Base-by-base conservation (phyloP, 2,329 filamentous ascomycete species). In the Teratosphaeria zuluensis region DNA sequence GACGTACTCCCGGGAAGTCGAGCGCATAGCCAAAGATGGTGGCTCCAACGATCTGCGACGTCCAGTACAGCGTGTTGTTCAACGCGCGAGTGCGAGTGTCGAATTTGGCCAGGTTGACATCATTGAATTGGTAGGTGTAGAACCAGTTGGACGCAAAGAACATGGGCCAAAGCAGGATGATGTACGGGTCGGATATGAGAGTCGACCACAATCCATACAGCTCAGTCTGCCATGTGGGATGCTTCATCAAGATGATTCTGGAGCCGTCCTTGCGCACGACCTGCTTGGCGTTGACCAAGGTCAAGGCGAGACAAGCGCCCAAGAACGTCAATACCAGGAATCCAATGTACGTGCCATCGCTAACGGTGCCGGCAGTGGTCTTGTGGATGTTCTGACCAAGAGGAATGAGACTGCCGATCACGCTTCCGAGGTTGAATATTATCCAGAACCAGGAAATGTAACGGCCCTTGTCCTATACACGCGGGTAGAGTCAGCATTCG, bases 381-480 rank as follows among this genome's bases (percentile, higher is more conserved):
- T 77, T 80, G 75, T 89, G 73, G 69, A 89, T 81, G 75, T 89
- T 89, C 73, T 89, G 81, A 62, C 81, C 87, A 4, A 90, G 81
- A n/a, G 87, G 86, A 61, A 90, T 88, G 31, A 85, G 71, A 68
- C 86, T 85, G 62, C 92, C 92, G 72, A 96, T 90, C 61, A 96
- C 91, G 67, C 86, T 91, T 66, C 92, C 92, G 60, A 92, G 74
- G 75, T 96, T 96, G 81, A 96, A 96, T 69, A 96, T 95, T 72
- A 91, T 85, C 92, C 92, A 96, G 76, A 96, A 96, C 77, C 85
- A 86, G 61, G 88, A 88, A 72, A 96, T 95, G 73, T 91, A 96
- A 60, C 86, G 85, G 52, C 92, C 92, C 79, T 96, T 96, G 63
- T 84, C 83, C 35, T 48, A 48, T n/a, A 6, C 19, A 11, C 5